Base-by-base conservation (phyloP, 2,329 filamentous ascomycete genomes). In the Penicillium glabrum region DNA sequence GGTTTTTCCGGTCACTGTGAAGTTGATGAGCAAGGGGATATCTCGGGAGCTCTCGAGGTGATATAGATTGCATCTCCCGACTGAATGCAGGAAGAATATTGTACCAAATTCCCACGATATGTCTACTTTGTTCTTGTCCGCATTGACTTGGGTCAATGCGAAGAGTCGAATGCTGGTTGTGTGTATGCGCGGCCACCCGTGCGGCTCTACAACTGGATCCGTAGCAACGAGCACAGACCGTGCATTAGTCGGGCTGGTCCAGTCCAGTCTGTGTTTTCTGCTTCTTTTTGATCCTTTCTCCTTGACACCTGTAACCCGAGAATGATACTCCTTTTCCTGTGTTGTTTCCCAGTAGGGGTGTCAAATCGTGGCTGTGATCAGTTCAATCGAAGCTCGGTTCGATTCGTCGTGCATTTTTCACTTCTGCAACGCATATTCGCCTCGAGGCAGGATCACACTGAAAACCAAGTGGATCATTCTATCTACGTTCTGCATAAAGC, bases 401-500 rank as follows among this genome's bases (percentile, higher is more conserved):
- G 23, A 24, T n/a, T 10, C 37, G 41, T 8, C 13, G 19, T 37
- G 41, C 21, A 10, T 51, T 56, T 27, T 52, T 48, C 35, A 46
- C 37, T 54, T 29, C 53, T 29, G 29, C 31, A 24, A 35, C 52
- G 50, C 48, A 48, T 53, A 51, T 46, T 29, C 26, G 56, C 57
- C 51, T 56, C 46, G 33, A 43, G 35, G 27, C 54, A 61, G 39
- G 50, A 58, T 55, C 58, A 57, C 41, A 51, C 37, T 29, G 31
- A 27, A 14, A 26, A 3, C 6, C 37, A 46, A 27, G 29, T 59
- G 60, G 60, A 64, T 57, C 67, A 56, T 66, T 69, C 69, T 73
- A 73, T 74, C 72, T 75, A 75, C 71, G 67, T 64, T 66, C 59
- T 68, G 66, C 61, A 70, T 59, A 66, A 68, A 57, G 53, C 61